Conservation (phyloP, 371 early-diverging fungal genomes). For the Mucor saturninus region DNA sequence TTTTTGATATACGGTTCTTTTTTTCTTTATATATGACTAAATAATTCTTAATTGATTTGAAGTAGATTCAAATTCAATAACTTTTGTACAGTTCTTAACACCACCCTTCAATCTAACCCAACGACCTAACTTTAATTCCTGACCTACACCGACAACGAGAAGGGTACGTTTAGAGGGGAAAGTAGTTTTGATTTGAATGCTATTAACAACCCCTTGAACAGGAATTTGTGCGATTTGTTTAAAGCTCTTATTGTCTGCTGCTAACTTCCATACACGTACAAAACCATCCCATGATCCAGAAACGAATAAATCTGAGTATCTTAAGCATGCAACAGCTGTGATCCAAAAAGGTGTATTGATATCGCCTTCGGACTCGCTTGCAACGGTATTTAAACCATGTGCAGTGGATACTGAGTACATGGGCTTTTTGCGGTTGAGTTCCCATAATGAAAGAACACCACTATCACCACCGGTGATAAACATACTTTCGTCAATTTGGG, state of each 20-base stretch:
- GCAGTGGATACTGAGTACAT: slow-evolving; percentile 73
- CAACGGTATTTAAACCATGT: slow-evolving; percentile 72
- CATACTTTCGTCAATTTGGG: slow-evolving; percentile 88
- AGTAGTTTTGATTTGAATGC: slow-evolving; percentile 55
- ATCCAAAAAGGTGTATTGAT: slow-evolving; percentile 79
- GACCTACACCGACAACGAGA: slow-evolving; percentile 83
- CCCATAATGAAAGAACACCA: slow-evolving; percentile 91
- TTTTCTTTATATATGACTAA: slow-evolving; percentile 5
- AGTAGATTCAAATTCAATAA: slow-evolving; percentile 48
- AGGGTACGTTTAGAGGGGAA: slow-evolving; percentile 55
- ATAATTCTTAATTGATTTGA: slow-evolving; percentile 21
- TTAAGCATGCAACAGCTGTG: slow-evolving; percentile 79
- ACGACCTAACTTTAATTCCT: slow-evolving; percentile 90
- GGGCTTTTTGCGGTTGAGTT: slow-evolving; percentile 88
- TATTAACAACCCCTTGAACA: slow-evolving; percentile 60
- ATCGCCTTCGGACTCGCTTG: slow-evolving; percentile 43
- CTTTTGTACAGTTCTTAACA: slow-evolving; percentile 70
- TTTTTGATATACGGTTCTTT: neutral
- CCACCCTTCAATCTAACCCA: slow-evolving; percentile 77
- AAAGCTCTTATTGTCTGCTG: slow-evolving; percentile 71
- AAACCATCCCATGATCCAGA: slow-evolving; percentile 92
- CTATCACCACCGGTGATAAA: slow-evolving; percentile 92
- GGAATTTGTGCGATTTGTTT: slow-evolving; percentile 61
- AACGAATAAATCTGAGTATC: slow-evolving; percentile 88
- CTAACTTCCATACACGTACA: slow-evolving; percentile 87